Evolutionary conservation across 345 rosid genomes (phyloP), one percentile per base, ranked within the genome.

Genomic region (Euphorbia pulcherrima): DNA sequence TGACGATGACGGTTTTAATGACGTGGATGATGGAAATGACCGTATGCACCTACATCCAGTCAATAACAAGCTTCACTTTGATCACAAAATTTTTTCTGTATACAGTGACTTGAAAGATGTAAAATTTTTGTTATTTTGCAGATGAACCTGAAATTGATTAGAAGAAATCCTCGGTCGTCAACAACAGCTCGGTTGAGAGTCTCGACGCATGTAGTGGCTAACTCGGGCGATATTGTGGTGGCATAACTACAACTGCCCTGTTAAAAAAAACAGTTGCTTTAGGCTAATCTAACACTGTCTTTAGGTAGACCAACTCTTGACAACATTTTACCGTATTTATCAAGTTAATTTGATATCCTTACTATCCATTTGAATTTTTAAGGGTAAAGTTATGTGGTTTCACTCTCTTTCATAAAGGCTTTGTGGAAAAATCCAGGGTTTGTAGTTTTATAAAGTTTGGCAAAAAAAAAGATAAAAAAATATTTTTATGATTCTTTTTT

Each of bases 81-180:
- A 21, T 2, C 16, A 18, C 24, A 24, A 53, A 23, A 53, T 53
- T 1, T 53, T 53, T 23, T 21, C 50, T 21, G 3, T 8, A 6
- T 53, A 53, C 50, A 53, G 27, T 21, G 57, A 53, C 20, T 52
- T n/a, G 20, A 11, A n/a, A 27, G 56, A 52, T 53, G 14, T 21
- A 53, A 53, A 27, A 53, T 12, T 53, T 53, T 21, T 53, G 12
- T 53, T 7, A 53, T 53, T 23, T 21, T 23, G 57, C 57, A 53
- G 57, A 53, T 53, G 57, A 53, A 53, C 57, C 57, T 21, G 57
- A 53, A 53, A 53, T 53, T 53, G 57, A 53, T 53, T 39, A 5
- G 21, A 50, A 50, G 26, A 0, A 18, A 18, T n/a, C 24, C 54
- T 24, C 20, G 24, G 57, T 21, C 57, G 2, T 53, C 27, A 53